Evolutionary conservation across 768 basidiomycete genomes (phyloP).

Genomic region (Panaeolus papilionaceus): DNA sequence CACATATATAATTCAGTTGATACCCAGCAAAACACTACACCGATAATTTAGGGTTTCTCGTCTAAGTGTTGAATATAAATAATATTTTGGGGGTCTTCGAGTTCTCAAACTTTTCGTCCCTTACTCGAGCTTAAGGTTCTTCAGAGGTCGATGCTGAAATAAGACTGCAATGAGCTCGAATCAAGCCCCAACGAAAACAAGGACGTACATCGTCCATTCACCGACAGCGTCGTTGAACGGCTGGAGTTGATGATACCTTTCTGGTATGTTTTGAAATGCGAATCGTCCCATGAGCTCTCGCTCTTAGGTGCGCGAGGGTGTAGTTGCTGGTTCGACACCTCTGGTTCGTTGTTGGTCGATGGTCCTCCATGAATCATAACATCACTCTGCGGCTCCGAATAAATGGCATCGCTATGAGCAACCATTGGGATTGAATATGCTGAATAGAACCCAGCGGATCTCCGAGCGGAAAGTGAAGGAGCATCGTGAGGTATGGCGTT

Average conservation of each 20-base stretch:
- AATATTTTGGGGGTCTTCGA: too few relatives aligned
- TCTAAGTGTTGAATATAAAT: too few relatives aligned
- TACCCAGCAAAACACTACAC: too few relatives aligned
- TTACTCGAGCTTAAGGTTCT: too few relatives aligned
- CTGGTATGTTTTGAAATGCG: neutral
- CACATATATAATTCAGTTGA: too few relatives aligned
- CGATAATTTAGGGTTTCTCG: too few relatives aligned
- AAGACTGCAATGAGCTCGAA: neutral
- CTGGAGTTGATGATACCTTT: neutral
- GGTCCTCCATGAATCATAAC: neutral
- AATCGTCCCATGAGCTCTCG: neutral
- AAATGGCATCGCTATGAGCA: neutral
- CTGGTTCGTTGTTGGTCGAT: neutral
- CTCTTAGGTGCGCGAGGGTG: neutral
- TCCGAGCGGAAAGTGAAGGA: neutral
- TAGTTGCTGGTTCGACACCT: neutral
- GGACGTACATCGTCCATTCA: neutral
- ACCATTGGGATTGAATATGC: neutral
- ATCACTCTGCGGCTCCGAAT: neutral
- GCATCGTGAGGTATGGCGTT: neutral
- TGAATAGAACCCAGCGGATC: conserved; percentile 3
- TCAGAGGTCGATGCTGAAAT: too few relatives aligned
- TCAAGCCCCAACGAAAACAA: too few relatives aligned
- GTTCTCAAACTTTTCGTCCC: too few relatives aligned
- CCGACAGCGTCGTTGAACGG: neutral